phyloP scores from a whole-genome alignment of 2,329 filamentous ascomycete species.

The Rhexocercosporidium sp. region DNA sequence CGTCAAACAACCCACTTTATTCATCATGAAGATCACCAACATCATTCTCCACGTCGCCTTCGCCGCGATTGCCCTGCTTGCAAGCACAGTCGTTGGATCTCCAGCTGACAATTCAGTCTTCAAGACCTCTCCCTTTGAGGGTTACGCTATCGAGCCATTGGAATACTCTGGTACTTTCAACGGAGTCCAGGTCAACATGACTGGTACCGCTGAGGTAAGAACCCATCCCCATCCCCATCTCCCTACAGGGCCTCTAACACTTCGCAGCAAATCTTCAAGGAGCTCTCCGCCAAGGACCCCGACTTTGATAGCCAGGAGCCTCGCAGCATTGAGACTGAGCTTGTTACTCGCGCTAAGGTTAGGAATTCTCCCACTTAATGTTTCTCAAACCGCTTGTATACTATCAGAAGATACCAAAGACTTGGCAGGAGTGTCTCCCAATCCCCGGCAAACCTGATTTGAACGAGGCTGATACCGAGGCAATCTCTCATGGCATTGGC shows the following conservation, averaged over 20 bases:
- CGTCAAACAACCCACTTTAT: neutral
- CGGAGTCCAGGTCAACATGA: neutral
- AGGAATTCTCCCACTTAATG: neutral
- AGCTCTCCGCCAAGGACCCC: neutral
- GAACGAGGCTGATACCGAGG: neutral
- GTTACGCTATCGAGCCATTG: neutral
- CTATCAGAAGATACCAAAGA: neutral
- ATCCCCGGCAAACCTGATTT: neutral
- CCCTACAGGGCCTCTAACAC: neutral
- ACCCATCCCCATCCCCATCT: neutral
- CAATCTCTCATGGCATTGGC: neutral
- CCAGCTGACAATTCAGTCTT: neutral
- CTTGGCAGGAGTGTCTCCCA: neutral
- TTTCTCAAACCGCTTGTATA: neutral
- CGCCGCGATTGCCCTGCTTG: neutral
- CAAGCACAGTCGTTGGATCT: neutral
- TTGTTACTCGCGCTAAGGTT: neutral
- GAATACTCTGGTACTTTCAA: neutral
- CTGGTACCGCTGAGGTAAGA: neutral
- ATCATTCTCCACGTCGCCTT: neutral
- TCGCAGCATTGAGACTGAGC: neutral
- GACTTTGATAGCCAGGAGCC: neutral
- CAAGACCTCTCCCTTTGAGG: neutral
- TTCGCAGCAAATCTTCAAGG: neutral
- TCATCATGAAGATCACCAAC: neutral